Percentiles rank a stretch among this genome's conserved stretches.
Evolutionary conservation across 2,329 filamentous ascomycete species (phyloP).

Genomic region (Sordariomycetes sp.): DNA sequence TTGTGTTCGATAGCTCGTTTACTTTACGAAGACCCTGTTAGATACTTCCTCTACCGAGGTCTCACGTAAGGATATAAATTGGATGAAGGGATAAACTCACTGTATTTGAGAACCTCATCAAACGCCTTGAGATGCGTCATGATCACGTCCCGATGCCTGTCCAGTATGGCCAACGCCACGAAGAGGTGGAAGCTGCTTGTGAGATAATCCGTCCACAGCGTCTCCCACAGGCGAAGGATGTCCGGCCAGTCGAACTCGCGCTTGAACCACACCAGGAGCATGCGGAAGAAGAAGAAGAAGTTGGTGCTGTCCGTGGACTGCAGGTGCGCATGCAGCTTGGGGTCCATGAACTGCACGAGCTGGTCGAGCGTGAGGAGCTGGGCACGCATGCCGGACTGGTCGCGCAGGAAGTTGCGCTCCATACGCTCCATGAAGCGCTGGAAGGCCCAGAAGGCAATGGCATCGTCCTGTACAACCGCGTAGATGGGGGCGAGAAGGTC

Average conservation of each 20-base stretch:
- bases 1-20: conserved; percentile 88
- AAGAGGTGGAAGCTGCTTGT: conserved; percentile 91
- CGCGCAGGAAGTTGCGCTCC: conserved; percentile 92
- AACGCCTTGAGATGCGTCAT: conserved; percentile 91
- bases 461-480: conserved; percentile 94
- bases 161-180: conserved; percentile 82
- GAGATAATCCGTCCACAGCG: conserved; percentile 85
- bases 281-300: conserved; percentile 99
- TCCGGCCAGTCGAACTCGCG: conserved; percentile 89
- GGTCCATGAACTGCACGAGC: conserved; percentile 93
- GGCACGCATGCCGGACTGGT: conserved; percentile 90
- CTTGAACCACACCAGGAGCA: conserved; percentile 98
- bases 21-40: conserved; percentile 38
- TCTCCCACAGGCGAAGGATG: conserved; percentile 81
- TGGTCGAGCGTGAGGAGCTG: conserved; percentile 89
- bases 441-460: conserved; percentile 94
- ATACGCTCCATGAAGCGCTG: conserved; percentile 95
- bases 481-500: conserved; percentile 94
- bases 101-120: conserved; percentile 94
- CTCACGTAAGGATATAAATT: background rate
- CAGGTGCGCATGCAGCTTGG: conserved; percentile 83
- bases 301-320: conserved; percentile 90
- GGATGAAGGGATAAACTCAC: conserved; percentile 35
- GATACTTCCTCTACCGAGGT: background rate
- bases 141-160: conserved; percentile 93